Evolutionary conservation across 352 stramenopile genomes (phyloP).

Genomic region (Globisporangium iwayamae): DNA sequence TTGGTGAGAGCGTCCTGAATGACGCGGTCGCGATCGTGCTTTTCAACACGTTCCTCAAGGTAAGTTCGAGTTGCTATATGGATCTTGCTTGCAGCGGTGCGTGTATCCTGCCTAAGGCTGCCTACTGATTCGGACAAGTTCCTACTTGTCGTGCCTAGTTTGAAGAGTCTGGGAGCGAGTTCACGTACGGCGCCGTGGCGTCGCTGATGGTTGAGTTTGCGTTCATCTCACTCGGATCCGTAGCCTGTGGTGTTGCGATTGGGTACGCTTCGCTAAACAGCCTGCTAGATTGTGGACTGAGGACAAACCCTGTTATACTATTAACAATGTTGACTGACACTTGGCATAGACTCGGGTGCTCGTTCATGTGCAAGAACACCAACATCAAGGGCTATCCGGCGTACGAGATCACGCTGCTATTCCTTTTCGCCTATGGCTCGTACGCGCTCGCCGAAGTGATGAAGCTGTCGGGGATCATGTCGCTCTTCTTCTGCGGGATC

Average conservation of each 20-base stretch:
- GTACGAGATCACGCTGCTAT: conserved; percentile 74
- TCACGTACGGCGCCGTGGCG: conserved; percentile 56
- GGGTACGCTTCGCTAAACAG: conserved; percentile 26
- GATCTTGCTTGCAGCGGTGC: background rate
- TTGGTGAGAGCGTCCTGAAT: conserved; percentile 97
- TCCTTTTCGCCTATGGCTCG: conserved; percentile 67
- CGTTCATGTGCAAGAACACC: conserved; percentile 71
- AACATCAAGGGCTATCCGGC: conserved; percentile 79
- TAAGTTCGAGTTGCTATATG: conserved; percentile 13
- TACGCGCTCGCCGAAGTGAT: conserved; percentile 67
- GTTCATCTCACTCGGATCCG: conserved; percentile 74
- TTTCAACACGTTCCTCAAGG: conserved; percentile 95
- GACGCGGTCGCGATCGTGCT: conserved; percentile 97
- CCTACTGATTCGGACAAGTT: conserved; percentile 4
- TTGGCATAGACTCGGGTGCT: conserved; percentile 59
- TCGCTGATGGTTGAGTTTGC: conserved; percentile 73
- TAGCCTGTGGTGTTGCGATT: conserved; percentile 71
- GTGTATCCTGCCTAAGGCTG: background rate
- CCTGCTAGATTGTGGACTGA: background rate
- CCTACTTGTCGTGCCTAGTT: conserved; percentile 27
- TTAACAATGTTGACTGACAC: background rate
- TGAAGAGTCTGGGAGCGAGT: conserved; percentile 73
- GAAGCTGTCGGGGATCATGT: conserved; percentile 89
- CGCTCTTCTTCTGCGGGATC: conserved; percentile 89
- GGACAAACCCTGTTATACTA: too few species aligned